Evolutionary conservation across 495 filamentous ascomycete genomes (phyloP), one percentile per base, ranked within the genome.

Genomic region (Parathielavia appendiculata): DNA sequence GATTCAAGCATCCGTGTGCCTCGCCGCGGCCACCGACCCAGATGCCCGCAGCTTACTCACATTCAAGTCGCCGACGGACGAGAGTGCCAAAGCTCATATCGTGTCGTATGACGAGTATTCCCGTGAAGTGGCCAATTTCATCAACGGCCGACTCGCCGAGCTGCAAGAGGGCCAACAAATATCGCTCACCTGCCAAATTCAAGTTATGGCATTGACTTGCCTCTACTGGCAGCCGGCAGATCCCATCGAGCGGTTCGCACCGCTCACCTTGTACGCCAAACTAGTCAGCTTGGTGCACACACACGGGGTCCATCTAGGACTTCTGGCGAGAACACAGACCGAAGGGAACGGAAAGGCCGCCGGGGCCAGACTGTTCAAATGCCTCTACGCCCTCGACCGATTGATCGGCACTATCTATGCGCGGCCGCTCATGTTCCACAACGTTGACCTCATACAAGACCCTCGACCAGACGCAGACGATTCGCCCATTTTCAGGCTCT

Each of bases 311-410:
- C 87, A 90, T 56, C 75, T 76, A 48, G 58, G 36, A 0, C 26
- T 58, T 11, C 51, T 51, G 16, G 32, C 39, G 6, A n/a, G 56
- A 40, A 36, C 49, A 22, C 35, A 35, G 10, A 38, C 30, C 8
- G 35, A 45, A 11, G 23, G 13, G 23, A 16, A 48, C 35, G 30
- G 22, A 9, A 23, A 48, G 11, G 54, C 17, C 1, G 35, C 51
- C 22, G 57, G 59, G 0, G 59, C 32, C 14, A 61, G 58, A 5
- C 69, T 89, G 0, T 87, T 89, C 57, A 88, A 83, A 74, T 83
- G 82, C 41, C 60, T 89, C 14, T 89, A 85, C 80, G 80, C 83
- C 12, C 64, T 89, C 9, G 87, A 90, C 63, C 80, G 85, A 40
- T 72, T 87, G 39, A 82, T 84, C 57, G 78, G 81, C 6, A 76